A percentile compares a stretch with the other conserved stretches of the same genome.
phyloP scores from a whole-genome alignment of 495 filamentous ascomycete genomes.

The Penicillium antarcticum region DNA sequence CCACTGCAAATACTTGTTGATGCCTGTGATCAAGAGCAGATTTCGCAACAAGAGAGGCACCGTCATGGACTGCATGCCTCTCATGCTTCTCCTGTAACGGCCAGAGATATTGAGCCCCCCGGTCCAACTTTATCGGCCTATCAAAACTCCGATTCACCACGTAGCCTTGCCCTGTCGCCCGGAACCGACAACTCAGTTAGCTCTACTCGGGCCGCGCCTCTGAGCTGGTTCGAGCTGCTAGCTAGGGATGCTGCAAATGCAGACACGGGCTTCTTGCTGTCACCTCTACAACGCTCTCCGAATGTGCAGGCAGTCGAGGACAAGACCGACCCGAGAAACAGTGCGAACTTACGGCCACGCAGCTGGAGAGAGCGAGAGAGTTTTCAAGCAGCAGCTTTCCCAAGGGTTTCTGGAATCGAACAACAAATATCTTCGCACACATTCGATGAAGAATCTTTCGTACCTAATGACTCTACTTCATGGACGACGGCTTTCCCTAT shows the following conservation, averaged over 20 bases:
- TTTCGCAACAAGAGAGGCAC: not conserved
- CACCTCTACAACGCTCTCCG: constrained; percentile 14
- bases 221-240: constrained; percentile 31
- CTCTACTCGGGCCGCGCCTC: constrained; percentile 17
- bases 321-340: constrained; percentile 6
- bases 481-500: constrained; percentile 4
- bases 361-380: constrained; percentile 21
- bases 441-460: constrained; percentile 3
- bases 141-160: not conserved
- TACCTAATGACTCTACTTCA: constrained; percentile 1
- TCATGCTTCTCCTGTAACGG: not conserved
- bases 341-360: constrained; percentile 16
- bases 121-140: not conserved
- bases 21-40: constrained; percentile 24
- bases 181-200: constrained; percentile 22
- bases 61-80: not conserved
- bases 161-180: constrained; percentile 18
- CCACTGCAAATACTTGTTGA: constrained; percentile 23
- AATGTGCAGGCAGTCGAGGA: not conserved
- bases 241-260: constrained; percentile 29
- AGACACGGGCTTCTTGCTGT: constrained; percentile 22
- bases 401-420: not conserved
- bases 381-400: constrained; percentile 28
- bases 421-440: constrained; percentile 2
- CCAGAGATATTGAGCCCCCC: not conserved